Base-by-base conservation (phyloP, 805 yeast genomes). In the Metschnikowia amazonensis region DNA sequence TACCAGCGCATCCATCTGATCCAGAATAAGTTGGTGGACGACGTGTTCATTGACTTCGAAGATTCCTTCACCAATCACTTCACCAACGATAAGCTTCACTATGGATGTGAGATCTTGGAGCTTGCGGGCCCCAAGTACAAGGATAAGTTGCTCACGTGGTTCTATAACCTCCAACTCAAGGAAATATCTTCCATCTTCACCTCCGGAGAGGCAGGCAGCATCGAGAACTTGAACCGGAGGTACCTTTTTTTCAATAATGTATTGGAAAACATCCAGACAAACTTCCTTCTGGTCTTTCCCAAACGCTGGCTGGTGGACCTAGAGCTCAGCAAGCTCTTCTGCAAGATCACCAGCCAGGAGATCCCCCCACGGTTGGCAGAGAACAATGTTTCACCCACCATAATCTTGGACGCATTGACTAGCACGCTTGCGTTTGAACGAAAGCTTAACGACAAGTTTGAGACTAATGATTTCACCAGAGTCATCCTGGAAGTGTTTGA, bases 171-270 rank as follows among this genome's bases (percentile, higher is more conserved):
- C 25, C 81, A 84, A 50, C 70, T 94, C 43, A 77, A 77, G 56
- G 98, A 92, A 57, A 80, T 92, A 36, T 76, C 76, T 29, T 68
- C 79, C 18, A 88, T 94, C 9, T 94, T 94, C 66, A 77, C 80
- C 44, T 74, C 81, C 11, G 97, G 89, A 56, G 99, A 94, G 65
- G 99, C 99, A 0, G 97, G 97, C 1, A 84, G 95, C 4, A 67
- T 94, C 48, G 99, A 94, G 48, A 94, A 94, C 63, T 66, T 94
- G 42, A 76, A 80, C 25, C 71, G 97, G 53, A 71, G 99, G 40
- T 94, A 81, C 62, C 77, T 89, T 27, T 92, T 85, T 62, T 86
- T 88, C 65, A 82, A 84, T 53, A 82, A 86, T 53, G 76, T 87
- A 1, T 66, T 92, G 48, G 76, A 75, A 43, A 72, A 75, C 18